Base-by-base conservation (phyloP, 495 filamentous ascomycete genomes). In the Neohortaea acidophila region DNA sequence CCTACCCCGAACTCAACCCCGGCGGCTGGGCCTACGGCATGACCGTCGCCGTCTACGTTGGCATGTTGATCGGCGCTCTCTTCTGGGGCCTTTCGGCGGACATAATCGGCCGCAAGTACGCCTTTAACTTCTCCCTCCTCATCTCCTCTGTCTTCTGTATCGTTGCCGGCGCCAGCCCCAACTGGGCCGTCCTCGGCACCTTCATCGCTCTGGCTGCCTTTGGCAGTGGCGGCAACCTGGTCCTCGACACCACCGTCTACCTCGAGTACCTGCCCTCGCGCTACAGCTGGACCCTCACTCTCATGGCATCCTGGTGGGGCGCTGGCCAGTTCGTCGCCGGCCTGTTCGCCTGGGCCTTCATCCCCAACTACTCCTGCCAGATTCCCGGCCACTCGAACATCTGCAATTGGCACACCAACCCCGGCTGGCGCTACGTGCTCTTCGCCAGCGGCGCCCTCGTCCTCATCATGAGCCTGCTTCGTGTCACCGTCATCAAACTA, bases 401-500 rank as follows among this genome's bases (percentile, higher is more conserved):
- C 6, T 43, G 39, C 33, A 48, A 36, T 20, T 48, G 39, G 44
- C 15, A 47, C 25, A 47, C 28, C 18, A 47, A 47, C 26, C 30
- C 31, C 14, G 48, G 51, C 39, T 55, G 53, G 47, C 44, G 47
- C 5, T 51, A 47, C 34, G 39, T 53, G n/a, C 50, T 48, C 50
- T 60, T 47, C 52, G 69, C 75, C 1, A 66, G 63, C 26, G 78
- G 79, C 13, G 69, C 69, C 14, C 63, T 84, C 27, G 75, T 81
- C 22, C 67, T 84, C 31, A 55, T 72, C 31, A 68, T 85, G 59
- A 73, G 67, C 12, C 53, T 82, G 26, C 55, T 72, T 2, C 75
- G 80, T 15, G 51, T 83, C n/a, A 75, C 71, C 2, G 61, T 84
- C 38, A 69, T 85, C 47, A 66, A 69, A 1, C 60, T 84, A 2